Percentiles rank a stretch among this genome's conserved stretches.
phyloP scores from a whole-genome alignment of 2,329 filamentous ascomycete species.

The Rugonectria rugulosa region DNA sequence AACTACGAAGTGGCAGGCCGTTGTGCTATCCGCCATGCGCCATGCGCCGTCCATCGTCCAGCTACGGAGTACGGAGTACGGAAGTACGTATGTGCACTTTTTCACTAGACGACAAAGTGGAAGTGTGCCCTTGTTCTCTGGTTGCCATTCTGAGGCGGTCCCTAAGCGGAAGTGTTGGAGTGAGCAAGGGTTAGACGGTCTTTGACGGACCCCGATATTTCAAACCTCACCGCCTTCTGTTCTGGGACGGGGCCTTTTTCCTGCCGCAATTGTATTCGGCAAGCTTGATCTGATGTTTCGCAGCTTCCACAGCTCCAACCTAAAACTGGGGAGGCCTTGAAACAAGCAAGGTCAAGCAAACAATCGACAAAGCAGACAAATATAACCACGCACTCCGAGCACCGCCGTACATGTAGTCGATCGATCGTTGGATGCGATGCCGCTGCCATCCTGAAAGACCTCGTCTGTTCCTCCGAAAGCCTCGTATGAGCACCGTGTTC shows the following conservation, averaged over 20 bases:
- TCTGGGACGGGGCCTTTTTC: slow-evolving; percentile 12
- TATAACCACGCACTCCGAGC: no score
- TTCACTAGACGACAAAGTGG: slow-evolving; percentile 11
- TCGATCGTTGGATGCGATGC: slow-evolving; percentile 10
- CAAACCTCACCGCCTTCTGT: slow-evolving; percentile 31
- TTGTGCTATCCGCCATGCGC: slow-evolving; percentile 29
- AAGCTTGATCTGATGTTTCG: neutral
- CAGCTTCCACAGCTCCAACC: slow-evolving; percentile 29
- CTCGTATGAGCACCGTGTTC: neutral
- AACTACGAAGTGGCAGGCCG: slow-evolving; percentile 35
- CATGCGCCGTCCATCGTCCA: no score
- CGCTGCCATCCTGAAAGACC: neutral
- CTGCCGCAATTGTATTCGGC: slow-evolving; percentile 14
- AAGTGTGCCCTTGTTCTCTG: neutral
- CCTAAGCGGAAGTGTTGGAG: no score
- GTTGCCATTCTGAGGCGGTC: no score
- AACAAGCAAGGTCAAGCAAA: slow-evolving; percentile 15
- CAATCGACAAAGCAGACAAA: slow-evolving; percentile 10
- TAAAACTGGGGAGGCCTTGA: slow-evolving; percentile 6
- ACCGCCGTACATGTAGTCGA: neutral
- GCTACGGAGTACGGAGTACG: no score
- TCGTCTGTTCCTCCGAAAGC: neutral
- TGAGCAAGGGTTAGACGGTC: no score
- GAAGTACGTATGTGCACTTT: no score
- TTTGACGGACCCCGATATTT: neutral